Percentiles rank a stretch among this genome's conserved stretches.
Conservation (phyloP, 2,329 filamentous ascomycete species). For the Trichoderma cornu-damae region DNA sequence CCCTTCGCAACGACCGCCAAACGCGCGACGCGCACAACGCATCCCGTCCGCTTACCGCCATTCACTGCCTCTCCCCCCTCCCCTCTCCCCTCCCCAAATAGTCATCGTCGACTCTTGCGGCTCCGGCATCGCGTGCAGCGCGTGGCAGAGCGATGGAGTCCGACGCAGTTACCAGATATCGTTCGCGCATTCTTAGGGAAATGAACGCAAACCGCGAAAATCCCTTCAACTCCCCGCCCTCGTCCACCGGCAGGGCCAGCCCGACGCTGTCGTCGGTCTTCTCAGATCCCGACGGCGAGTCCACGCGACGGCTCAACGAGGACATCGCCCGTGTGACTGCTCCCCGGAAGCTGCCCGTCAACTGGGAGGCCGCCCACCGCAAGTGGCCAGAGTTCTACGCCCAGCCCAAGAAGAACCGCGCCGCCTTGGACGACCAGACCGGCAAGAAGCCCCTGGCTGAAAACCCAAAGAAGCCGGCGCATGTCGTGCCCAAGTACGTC, state of each 20-base stretch:
- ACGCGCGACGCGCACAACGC: constrained; percentile 14
- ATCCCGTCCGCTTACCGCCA: constrained; percentile 20
- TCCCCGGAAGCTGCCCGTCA: constrained; percentile 37
- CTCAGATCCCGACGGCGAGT: constrained; percentile 50
- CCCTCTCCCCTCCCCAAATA: constrained; percentile 10
- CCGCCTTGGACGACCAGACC: constrained; percentile 30
- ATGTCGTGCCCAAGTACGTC: constrained; percentile 30
- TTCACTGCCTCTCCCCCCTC: constrained; percentile 14
- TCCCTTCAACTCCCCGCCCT: constrained; percentile 55
- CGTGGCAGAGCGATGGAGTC: constrained; percentile 37
- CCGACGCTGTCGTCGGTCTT: constrained; percentile 50
- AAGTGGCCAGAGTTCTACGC: constrained; percentile 51
- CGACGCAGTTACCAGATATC: constrained; percentile 40
- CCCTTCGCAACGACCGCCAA: background rate
- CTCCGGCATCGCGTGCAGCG: constrained; percentile 25
- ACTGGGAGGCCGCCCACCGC: constrained; percentile 44
- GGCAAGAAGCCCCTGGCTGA: constrained; percentile 35
- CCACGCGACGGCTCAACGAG: constrained; percentile 47
- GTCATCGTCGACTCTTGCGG: constrained; percentile 21
- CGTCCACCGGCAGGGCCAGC: constrained; percentile 53
- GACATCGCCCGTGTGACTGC: constrained; percentile 43
- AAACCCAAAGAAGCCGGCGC: constrained; percentile 29
- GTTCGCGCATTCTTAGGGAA: constrained; percentile 47
- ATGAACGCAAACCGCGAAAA: constrained; percentile 50
- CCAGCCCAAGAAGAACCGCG: constrained; percentile 33